Percentiles rank a stretch among this genome's conserved stretches.
phyloP scores from a whole-genome alignment of 2,329 filamentous ascomycete genomes.

The Xylaria sp. region DNA sequence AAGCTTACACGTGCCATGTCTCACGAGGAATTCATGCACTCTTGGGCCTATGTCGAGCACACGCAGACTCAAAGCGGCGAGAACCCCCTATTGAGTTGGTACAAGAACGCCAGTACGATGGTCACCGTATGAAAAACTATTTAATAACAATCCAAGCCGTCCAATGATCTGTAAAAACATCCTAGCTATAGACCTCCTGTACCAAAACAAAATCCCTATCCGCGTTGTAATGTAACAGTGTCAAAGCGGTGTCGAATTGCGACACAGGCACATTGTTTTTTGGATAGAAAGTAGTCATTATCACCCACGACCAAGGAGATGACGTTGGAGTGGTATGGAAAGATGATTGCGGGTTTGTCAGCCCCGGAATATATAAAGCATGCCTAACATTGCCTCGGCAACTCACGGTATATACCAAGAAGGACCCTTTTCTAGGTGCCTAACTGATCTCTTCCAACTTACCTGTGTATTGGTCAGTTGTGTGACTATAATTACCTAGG shows the following conservation, averaged over 20 bases:
- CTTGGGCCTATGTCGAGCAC: constrained; percentile 91
- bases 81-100: constrained; percentile 92
- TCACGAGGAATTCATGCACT: constrained; percentile 89
- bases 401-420: background rate
- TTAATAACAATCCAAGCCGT: background rate
- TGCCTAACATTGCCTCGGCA: background rate
- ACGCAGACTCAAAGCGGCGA: constrained; percentile 91
- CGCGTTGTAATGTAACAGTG: background rate
- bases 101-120: constrained; percentile 94
- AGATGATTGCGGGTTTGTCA: background rate
- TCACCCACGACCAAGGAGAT: background rate
- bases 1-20: constrained; percentile 86
- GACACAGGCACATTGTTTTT: background rate
- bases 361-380: constrained; percentile 1
- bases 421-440: background rate
- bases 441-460: background rate
- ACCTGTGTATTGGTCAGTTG: background rate
- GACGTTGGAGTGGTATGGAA: background rate
- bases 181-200: background rate
- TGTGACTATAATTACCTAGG: background rate
- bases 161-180: background rate
- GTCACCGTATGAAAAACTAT: constrained; percentile 54
- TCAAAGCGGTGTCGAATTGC: background rate
- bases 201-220: background rate
- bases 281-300: background rate